Evolutionary conservation across 257 asterid species (phyloP).

Genomic region (Ajuga chamaepitys): DNA sequence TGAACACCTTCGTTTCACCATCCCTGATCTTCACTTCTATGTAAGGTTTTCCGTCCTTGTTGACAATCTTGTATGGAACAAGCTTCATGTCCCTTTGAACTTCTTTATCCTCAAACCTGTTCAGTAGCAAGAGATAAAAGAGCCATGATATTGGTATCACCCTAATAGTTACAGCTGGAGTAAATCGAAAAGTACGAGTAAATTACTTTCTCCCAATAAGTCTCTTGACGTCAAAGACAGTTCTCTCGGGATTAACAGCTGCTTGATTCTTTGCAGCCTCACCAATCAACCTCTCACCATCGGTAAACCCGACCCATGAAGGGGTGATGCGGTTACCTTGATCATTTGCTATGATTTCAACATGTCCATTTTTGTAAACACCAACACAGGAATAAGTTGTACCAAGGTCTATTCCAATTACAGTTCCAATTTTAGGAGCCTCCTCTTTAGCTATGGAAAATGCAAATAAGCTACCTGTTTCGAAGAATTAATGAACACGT

Average conservation of each 20-base stretch:
- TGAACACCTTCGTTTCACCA: slow-evolving; percentile 85
- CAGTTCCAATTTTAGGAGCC: slow-evolving; percentile 78
- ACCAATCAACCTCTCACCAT: slow-evolving; percentile 79
- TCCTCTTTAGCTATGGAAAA: slow-evolving; percentile 58
- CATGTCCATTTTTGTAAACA: slow-evolving; percentile 91
- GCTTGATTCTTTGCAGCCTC: slow-evolving; percentile 98
- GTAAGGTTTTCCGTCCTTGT: slow-evolving; percentile 88
- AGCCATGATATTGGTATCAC: not conserved
- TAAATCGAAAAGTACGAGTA: not conserved
- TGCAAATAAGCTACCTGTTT: slow-evolving; percentile 61
- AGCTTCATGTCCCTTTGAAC: slow-evolving; percentile 90
- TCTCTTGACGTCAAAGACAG: slow-evolving; percentile 88
- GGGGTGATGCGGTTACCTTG: slow-evolving; percentile 96
- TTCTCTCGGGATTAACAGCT: slow-evolving; percentile 80
- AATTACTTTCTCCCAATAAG: slow-evolving; percentile 94
- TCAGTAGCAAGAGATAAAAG: not conserved
- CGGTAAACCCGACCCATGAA: slow-evolving; percentile 95
- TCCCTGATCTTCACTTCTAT: slow-evolving; percentile 71
- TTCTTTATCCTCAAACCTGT: slow-evolving; percentile 86
- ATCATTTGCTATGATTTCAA: slow-evolving; percentile 89
- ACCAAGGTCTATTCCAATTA: slow-evolving; percentile 90
- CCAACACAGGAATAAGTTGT: slow-evolving; percentile 97
- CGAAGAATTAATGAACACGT: not conserved
- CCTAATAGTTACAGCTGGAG: no score
- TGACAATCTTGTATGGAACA: slow-evolving; percentile 80